These are phyloP conservation scores for Setaria viridis DNA, from an alignment of 202 grass and related monocot species.

Conservation along the genomic window DNA sequence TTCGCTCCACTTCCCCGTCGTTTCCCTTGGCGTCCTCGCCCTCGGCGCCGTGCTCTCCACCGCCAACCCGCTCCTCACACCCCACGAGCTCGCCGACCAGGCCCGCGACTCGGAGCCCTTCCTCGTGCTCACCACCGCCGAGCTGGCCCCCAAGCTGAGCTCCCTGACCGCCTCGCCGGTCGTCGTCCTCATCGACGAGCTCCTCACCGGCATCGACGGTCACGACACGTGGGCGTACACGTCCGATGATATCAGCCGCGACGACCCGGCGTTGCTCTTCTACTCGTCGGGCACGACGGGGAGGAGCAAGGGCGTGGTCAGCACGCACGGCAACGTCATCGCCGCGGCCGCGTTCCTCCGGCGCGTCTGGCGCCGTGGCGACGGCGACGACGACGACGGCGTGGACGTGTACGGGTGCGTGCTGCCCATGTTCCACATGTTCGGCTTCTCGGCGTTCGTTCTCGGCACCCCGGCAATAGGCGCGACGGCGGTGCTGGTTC, in stretches of 20 bases:
- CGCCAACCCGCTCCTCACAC: conserved; percentile 54
- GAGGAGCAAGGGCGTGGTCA: conserved; percentile 67
- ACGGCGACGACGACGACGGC: too few relatives aligned
- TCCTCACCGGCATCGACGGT: not conserved
- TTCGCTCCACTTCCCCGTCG: conserved; percentile 49
- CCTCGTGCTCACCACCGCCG: conserved; percentile 42
- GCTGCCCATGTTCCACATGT: conserved; percentile 65
- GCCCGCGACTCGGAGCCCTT: conserved; percentile 36
- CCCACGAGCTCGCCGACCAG: conserved; percentile 43
- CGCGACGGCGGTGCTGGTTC: conserved; percentile 47
- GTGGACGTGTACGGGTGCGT: conserved; percentile 49
- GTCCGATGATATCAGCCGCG: not conserved
- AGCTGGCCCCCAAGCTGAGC: conserved; percentile 43
- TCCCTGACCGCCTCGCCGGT: not conserved
- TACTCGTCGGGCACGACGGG: conserved; percentile 76
- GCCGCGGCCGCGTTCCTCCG: conserved; percentile 27
- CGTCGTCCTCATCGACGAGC: conserved; percentile 39
- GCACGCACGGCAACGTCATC: conserved; percentile 54
- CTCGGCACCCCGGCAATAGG: conserved; percentile 44
- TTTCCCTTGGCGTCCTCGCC: conserved; percentile 54
- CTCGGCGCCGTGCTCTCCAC: conserved; percentile 57
- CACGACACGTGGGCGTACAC: not conserved
- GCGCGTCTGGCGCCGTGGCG: not conserved
- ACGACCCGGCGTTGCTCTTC: conserved; percentile 50
- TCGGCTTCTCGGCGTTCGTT: conserved; percentile 57